Evolutionary conservation across 2,329 filamentous ascomycete genomes (phyloP), one percentile per base, ranked within the genome.

Genomic region (Paecilomyces variotii): DNA sequence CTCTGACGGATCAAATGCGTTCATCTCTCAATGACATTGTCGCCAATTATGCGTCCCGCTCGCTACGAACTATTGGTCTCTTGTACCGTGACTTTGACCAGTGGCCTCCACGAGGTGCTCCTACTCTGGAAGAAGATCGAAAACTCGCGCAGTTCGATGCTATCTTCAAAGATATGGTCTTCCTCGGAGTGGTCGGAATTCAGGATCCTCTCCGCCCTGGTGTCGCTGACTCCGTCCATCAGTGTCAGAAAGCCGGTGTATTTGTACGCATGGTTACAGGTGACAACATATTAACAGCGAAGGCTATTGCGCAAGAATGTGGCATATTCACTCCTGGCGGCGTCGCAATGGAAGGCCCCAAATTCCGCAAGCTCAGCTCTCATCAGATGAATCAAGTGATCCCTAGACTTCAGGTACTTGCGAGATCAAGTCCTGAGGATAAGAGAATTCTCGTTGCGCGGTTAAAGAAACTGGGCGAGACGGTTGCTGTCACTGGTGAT

Each of bases 191-290:
- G 66, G 87, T 91, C 55, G 89, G 89, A 66, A 92, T 93, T 61
- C 89, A 92, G 69, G 89, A 93, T 71, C 89, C 89, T 52, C 81
- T 92, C 11, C 87, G 89, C 61, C 80, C 83, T 0, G 89, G 88
- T 61, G 89, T 92, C n/a, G 80, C 80, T 1, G 84, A 90, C 56
- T 88, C 89, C 10, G 89, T 93, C 28, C 79, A 78, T 60, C 80
- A 86, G 59, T 92, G 89, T 68, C 88, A 92, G 69, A 80, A 82
- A 58, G 89, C 89, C 3, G 89, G 89, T 60, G 89, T 93, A 10
- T 83, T 87, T 61, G 88, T 92, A 19, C 87, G 89, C 67, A 93
- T 93, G 89, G 89, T 93, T 2, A 93, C 89, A 3, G 89, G 89
- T 62, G 89, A 93, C 76, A 92, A 93, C 75, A 85, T 88, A 64